Conservation (phyloP, 208 protist species). For the Plasmodiophora brassicae region DNA sequence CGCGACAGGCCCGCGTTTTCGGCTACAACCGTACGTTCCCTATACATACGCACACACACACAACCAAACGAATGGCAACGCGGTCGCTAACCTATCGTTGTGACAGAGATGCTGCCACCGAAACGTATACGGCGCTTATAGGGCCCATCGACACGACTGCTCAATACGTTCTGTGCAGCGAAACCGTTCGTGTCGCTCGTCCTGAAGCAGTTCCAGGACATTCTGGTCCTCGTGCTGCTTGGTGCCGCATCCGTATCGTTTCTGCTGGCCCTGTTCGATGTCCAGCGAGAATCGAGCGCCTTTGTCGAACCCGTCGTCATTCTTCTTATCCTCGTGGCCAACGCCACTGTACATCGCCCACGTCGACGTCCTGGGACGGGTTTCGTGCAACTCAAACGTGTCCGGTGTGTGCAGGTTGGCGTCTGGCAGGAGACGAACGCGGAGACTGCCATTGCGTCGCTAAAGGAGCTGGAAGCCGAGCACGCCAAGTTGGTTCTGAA, state of each 20-base stretch:
- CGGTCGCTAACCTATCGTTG: too few relatives aligned
- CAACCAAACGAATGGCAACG: too few relatives aligned
- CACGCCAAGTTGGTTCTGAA: slow-evolving; percentile 59
- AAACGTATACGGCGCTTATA: too few relatives aligned
- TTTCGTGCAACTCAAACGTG: slow-evolving; percentile 76
- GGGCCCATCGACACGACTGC: too few relatives aligned
- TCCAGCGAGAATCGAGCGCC: slow-evolving; percentile 47
- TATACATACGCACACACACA: too few relatives aligned
- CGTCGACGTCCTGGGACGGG: slow-evolving; percentile 76
- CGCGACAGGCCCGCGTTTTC: too few relatives aligned
- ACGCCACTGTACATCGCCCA: slow-evolving; percentile 81
- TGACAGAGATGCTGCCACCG: too few relatives aligned
- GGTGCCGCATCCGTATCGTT: slow-evolving; percentile 72
- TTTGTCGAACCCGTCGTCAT: slow-evolving; percentile 89
- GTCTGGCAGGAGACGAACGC: slow-evolving; percentile 83
- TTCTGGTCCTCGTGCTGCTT: slow-evolving; percentile 76
- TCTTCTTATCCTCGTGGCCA: slow-evolving; percentile 82
- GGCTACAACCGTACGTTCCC: too few relatives aligned
- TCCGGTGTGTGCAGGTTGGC: slow-evolving; percentile 47
- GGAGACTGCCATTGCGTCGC: slow-evolving; percentile 71
- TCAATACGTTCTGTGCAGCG: background rate
- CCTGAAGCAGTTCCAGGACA: slow-evolving; percentile 77
- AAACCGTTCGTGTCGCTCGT: slow-evolving; percentile 74
- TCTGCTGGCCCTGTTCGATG: slow-evolving; percentile 64
- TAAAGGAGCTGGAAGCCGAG: slow-evolving; percentile 56